These are phyloP conservation scores for Maudiozyma humilis DNA, from an alignment of 1,139 yeast genomes.

Conservation along the genomic window DNA sequence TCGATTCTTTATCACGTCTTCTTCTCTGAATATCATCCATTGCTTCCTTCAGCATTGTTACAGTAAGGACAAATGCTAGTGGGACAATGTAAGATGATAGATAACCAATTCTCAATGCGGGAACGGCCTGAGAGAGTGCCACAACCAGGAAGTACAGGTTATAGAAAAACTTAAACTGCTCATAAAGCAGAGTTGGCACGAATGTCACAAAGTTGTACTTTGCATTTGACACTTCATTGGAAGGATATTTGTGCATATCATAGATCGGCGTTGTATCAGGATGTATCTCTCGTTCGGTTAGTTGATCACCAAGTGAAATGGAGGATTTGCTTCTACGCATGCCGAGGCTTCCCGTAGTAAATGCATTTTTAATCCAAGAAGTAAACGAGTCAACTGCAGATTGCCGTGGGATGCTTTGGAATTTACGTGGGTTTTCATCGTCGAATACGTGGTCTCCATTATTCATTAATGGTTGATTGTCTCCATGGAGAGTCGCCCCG, in stretches of 20 bases:
- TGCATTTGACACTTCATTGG: constrained; percentile 88
- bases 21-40: constrained; percentile 88
- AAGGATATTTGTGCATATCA: constrained; percentile 41
- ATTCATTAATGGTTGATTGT: constrained; percentile 17
- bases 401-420: background rate
- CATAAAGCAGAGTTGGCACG: constrained; percentile 80
- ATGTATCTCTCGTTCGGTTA: constrained; percentile 35
- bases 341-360: constrained; percentile 6
- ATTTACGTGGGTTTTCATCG: constrained; percentile 3
- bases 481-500: constrained; percentile 23
- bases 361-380: background rate
- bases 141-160: constrained; percentile 85
- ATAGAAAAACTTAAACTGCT: constrained; percentile 94
- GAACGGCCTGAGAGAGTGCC: constrained; percentile 90
- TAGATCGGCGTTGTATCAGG: constrained; percentile 35
- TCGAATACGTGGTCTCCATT: background rate
- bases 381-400: constrained; percentile 4
- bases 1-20: constrained; percentile 82
- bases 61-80: constrained; percentile 79
- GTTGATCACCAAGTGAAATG: constrained; percentile 30
- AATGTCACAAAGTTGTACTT: constrained; percentile 86
- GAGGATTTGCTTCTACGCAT: constrained; percentile 11
- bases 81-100: constrained; percentile 91
- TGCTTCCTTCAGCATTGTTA: constrained; percentile 94
- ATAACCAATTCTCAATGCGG: constrained; percentile 86